Base-by-base conservation (phyloP, 164 flowering plant genomes). In the Annona cherimola region DNA sequence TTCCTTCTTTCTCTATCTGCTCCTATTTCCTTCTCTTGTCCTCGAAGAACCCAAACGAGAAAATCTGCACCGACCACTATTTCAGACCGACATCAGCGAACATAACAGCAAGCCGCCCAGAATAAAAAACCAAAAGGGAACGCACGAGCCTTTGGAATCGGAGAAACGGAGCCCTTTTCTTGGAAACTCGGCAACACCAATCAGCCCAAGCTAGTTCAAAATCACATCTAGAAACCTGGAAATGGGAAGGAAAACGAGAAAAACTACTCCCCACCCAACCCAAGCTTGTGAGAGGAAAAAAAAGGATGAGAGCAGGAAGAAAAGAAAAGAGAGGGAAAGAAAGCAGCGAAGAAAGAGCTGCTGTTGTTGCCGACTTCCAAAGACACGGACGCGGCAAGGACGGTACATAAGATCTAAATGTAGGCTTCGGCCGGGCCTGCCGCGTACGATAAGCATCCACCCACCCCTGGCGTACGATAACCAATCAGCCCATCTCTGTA, bases 391-490 rank as follows among this genome's bases (percentile, higher is more conserved):
- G 57, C 57, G 14, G 35, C 35, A 50, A 50, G 57, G 9, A 50
- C 57, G 71, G 73, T 68, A 55, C 35, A 26, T 44, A 45, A 39
- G 67, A 54, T 63, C 43, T 50, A 16, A 50, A 50, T 3, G 18
- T 2, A 2, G 9, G 57, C 14, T 50, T 50, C 57, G 14, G 57
- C 57, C 57, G 14, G 14, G 18, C 57, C 18, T 5, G 57, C 14
- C 14, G 57, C 57, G 57, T 50, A 50, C 18, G 57, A 50, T 50
- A 50, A 50, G 57, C 57, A 50, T 2, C 18, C 62, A 63, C 67
- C 43, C 43, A 50, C 43, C 8, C 6, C 0, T 5, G 43, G 73
- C 65, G 73, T 76, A 73, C 79, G 67, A 73, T 69, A 61, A 77
- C 45, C 59, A 73, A 69, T 45, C 63, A 19, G 14, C 2, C 63